These are phyloP conservation scores for Paraglomus brasilianum DNA, from an alignment of 192 early-diverging fungal genomes.

Conservation along the genomic window DNA sequence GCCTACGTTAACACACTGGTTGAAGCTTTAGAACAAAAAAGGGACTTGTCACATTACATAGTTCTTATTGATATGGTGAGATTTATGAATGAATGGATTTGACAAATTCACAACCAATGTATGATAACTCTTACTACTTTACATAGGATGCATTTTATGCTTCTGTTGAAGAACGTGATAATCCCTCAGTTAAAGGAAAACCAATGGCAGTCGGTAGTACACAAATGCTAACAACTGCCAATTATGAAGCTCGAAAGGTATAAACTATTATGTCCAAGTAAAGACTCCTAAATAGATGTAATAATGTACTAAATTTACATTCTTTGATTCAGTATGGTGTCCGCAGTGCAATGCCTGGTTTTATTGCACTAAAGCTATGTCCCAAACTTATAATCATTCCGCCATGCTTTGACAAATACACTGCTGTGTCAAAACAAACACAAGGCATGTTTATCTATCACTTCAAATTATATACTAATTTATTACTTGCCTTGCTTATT, in stretches of 20 bases:
- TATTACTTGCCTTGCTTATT: too few species aligned
- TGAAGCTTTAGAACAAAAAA: constrained; percentile 35
- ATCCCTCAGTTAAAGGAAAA: constrained; percentile 54
- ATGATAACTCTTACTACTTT: too few species aligned
- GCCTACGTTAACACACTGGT: constrained; percentile 42
- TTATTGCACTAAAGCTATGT: constrained; percentile 58
- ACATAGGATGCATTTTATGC: constrained; percentile 63
- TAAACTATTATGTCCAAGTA: not conserved
- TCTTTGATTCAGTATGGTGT: constrained; percentile 47
- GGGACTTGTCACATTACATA: constrained; percentile 55
- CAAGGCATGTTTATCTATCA: constrained; percentile 25
- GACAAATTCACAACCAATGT: too few species aligned
- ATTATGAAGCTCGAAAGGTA: constrained; percentile 59
- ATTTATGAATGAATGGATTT: too few species aligned
- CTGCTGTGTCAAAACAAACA: constrained; percentile 41
- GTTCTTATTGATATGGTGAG: constrained; percentile 64
- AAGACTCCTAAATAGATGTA: too few species aligned
- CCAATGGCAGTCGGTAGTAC: constrained; percentile 64
- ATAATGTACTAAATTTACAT: too few species aligned
- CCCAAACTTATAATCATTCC: constrained; percentile 55
- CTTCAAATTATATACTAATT: too few species aligned
- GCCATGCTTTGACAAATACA: constrained; percentile 54
- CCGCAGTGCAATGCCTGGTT: constrained; percentile 67
- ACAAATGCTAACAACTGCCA: constrained; percentile 61
- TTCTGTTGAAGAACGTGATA: constrained; percentile 67